Base-by-base conservation (phyloP, 805 yeast species). In the Priceomyces melissophilus region DNA sequence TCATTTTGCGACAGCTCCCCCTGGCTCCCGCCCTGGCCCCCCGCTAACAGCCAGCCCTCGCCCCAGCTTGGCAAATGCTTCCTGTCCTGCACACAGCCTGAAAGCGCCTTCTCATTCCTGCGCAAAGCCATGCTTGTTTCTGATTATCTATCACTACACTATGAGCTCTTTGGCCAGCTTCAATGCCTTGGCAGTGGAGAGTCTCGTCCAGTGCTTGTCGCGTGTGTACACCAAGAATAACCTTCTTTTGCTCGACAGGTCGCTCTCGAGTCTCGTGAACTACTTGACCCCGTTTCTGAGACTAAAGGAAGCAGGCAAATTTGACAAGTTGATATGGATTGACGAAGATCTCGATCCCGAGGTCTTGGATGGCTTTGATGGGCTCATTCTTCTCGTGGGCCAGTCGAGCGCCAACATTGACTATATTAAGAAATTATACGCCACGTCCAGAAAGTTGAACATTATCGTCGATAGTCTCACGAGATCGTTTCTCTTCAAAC, bases 231-330 rank as follows among this genome's bases (percentile, higher is more conserved):
- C 67, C 9, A 38, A 48, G 10, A 54, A 55, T 40, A 62, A 60
- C 45, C 51, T 64, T 32, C 46, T 75, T 40, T 49, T 73, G 11
- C 56, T 80, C 27, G 83, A 82, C 44, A 63, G 65, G 26, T 52
- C 59, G 3, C 53, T 82, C 30, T 67, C 83, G 2, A 61, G 75
- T 1, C 53, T 75, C 10, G 58, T 83, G 41, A 78, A 84, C 53
- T 65, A 65, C 29, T 60, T 82, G 28, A 73, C 81, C 10, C 77
- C 83, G 9, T 82, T 81, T 55, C 71, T 76, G 40, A 54, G 59
- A 6, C 65, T 83, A 25, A 77, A 77, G 49, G 65, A 67, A 30
- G 65, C 61, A 30, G 81, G 75, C 3, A 63, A 79, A 39, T 75
- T 83, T 37, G 67, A 65, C 26, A 65, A 63, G 37, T 67, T 78